These are phyloP conservation scores for Ploettnerulaceae sp. DNA, from an alignment of 2,329 filamentous ascomycete species.

Conservation along the genomic window DNA sequence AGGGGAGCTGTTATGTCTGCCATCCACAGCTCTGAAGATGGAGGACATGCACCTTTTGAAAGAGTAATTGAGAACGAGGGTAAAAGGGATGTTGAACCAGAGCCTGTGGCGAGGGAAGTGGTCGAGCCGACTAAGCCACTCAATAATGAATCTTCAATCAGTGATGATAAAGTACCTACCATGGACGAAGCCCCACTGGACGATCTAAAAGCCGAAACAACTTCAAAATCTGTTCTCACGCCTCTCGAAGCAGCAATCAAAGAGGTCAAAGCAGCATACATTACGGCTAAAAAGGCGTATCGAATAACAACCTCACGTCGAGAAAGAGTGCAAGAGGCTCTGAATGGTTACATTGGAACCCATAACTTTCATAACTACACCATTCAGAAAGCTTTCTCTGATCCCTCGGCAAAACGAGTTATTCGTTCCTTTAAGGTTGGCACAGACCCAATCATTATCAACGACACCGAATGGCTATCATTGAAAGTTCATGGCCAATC, in stretches of 20 bases:
- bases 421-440: conserved; percentile 90
- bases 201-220: neutral
- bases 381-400: conserved; percentile 74
- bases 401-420: conserved; percentile 80
- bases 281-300: conserved; percentile 78
- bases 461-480: conserved; percentile 91
- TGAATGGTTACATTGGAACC: conserved; percentile 76
- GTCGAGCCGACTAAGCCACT: neutral
- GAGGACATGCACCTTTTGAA: neutral
- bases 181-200: conserved; percentile 6
- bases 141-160: neutral
- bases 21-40: conserved; percentile 42
- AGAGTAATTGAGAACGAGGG: no score
- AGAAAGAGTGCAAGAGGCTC: conserved; percentile 66
- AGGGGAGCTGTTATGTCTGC: conserved; percentile 58
- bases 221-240: conserved; percentile 28
- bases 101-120: conserved; percentile 6
- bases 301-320: conserved; percentile 71
- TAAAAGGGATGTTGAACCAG: conserved; percentile 17
- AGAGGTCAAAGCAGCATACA: conserved; percentile 75
- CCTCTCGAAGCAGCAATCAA: conserved; percentile 63
- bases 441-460: conserved; percentile 71
- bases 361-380: conserved; percentile 98
- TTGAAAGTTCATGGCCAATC: conserved; percentile 95
- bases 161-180: neutral